Base-by-base conservation (phyloP, 2,329 filamentous ascomycete species). In the Rhinocladiella mackenziei region DNA sequence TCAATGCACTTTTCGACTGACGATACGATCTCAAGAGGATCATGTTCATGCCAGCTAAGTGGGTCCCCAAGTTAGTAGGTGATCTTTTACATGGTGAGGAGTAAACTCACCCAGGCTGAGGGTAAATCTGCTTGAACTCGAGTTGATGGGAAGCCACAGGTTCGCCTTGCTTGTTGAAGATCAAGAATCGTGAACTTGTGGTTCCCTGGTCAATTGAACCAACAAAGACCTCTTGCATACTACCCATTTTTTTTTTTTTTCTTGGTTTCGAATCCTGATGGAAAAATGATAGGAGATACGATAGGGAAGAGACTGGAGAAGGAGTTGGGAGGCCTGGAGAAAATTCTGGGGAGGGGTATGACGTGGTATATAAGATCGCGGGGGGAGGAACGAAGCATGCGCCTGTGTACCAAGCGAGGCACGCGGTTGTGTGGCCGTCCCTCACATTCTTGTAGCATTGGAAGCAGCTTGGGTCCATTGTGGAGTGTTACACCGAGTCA, bases 171-270 rank as follows among this genome's bases (percentile, higher is more conserved):
- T 80, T 80, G 66, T 94, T 82, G 69, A 95, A 95, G 61, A 96
- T 89, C 57, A 95, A 77, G 67, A 95, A 95, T 26, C 89, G 78
- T 23, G 88, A 86, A 47, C 85, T 91, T 22, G 89, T 95, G 9
- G 89, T 95, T 46, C 89, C 89, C 60, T 94, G 87, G 62, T 95
- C 89, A 62, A 95, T 89, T 56, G 85, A 86, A 48, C 88, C 89
- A 49, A 94, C 83, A 60, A 86, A 94, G 68, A 78, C 78, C 44
- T 82, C 67, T 29, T 69, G 51, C 33, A 51, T 54, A 25, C 45
- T 49, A 15, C 51, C 51, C 51, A 54, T 54, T 10, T 35, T 43
- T 25, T 23, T 17, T 5, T 39, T n/a, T 28, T 41, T 32, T 30
- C 14, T 32, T 35, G 11, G 5, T 20, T 13, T n/a, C n/a, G n/a